Evolutionary conservation across 805 yeast genomes (phyloP).

Genomic region (Pichia cabralensis): DNA sequence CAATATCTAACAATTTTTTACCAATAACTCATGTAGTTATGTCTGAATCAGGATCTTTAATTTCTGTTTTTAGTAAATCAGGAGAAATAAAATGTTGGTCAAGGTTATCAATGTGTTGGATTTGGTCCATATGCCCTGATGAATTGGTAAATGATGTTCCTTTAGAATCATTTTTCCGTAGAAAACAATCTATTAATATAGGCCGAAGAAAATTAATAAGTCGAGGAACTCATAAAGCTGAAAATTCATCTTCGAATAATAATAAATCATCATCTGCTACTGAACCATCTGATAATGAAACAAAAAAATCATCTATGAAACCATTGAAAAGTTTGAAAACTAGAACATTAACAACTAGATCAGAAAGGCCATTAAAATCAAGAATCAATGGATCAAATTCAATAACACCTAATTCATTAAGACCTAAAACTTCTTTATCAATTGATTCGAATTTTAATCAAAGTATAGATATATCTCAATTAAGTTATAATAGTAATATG

Average conservation of each 20-base stretch:
- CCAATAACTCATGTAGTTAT: constrained; percentile 51
- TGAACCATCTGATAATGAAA: neutral
- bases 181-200: constrained; percentile 35
- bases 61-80: constrained; percentile 43
- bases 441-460: constrained; percentile 25
- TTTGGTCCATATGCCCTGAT: constrained; percentile 42
- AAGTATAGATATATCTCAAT: constrained; percentile 19
- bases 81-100: constrained; percentile 55
- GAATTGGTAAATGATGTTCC: constrained; percentile 30
- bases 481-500: constrained; percentile 22
- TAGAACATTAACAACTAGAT: too few species aligned
- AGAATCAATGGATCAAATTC: too few species aligned
- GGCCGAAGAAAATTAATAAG: constrained; percentile 20
- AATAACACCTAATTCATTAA: neutral
- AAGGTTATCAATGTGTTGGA: constrained; percentile 40
- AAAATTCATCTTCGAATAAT: neutral
- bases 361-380: too few species aligned
- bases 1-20: constrained; percentile 38
- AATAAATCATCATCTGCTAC: too few species aligned
- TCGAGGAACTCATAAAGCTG: constrained; percentile 10
- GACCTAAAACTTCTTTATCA: constrained; percentile 18
- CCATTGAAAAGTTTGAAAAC: neutral
- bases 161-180: constrained; percentile 52
- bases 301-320: neutral
- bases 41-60: constrained; percentile 49